Evolutionary conservation across 2,329 filamentous ascomycete species (phyloP).

Genomic region (Fusarium sp.): DNA sequence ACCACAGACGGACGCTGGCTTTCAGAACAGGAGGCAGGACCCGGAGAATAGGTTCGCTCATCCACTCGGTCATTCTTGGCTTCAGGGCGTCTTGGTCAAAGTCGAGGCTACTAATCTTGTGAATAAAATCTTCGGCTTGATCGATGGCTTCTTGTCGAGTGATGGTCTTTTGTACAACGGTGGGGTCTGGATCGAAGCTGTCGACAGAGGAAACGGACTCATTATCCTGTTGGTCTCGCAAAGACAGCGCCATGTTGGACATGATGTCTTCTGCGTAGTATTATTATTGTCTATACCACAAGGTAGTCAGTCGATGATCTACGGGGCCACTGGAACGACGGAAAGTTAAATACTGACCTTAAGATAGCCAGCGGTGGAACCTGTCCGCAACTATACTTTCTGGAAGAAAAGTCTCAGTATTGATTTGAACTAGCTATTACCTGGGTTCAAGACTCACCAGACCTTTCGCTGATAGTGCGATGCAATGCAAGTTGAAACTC

Average conservation of each 20-base stretch:
- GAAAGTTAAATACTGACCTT: background rate
- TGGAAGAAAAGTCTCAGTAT: too few species aligned
- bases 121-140: accelerated
- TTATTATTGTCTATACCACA: background rate
- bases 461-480: too few species aligned
- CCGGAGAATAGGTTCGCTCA: background rate
- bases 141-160: background rate
- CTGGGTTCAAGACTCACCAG: too few species aligned
- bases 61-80: background rate
- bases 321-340: too few species aligned
- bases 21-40: background rate
- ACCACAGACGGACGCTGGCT: background rate
- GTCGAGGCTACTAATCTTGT: background rate
- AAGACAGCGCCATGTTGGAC: background rate
- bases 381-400: too few species aligned
- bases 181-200: conserved; percentile 1
- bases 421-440: too few species aligned
- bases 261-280: background rate
- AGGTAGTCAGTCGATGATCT: background rate
- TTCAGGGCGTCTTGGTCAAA: background rate
- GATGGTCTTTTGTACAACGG: background rate
- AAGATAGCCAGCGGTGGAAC: too few species aligned
- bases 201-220: background rate
- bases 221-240: background rate
- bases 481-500: too few species aligned